phyloP scores from a whole-genome alignment of 208 protist genomes.

The Trypanosoma boissoni region DNA sequence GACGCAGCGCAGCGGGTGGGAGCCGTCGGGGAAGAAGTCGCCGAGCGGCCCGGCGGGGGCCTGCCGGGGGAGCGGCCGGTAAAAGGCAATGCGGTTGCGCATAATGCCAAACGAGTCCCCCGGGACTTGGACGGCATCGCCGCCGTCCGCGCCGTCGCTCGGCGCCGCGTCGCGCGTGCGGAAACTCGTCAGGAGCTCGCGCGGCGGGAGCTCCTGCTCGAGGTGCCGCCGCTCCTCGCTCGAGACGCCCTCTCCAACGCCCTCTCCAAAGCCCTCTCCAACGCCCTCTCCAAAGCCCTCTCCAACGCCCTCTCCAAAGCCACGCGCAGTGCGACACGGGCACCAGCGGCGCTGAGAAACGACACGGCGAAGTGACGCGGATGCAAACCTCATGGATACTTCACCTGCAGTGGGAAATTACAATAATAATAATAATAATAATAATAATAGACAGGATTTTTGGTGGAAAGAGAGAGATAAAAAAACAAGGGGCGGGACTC shows the following conservation, averaged over 20 bases:
- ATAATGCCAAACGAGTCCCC: conserved; percentile 90
- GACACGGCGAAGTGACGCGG: no score
- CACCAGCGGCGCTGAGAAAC: no score
- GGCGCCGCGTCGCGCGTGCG: conserved; percentile 36
- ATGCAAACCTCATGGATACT: no score
- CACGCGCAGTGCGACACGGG: no score
- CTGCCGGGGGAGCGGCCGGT: conserved; percentile 63
- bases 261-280: conserved; percentile 23
- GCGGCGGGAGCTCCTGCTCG: conserved; percentile 68
- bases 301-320: no score
- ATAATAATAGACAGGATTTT: no score
- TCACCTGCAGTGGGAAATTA: no score
- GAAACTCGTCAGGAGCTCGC: conserved; percentile 54
- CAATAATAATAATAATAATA: no score
- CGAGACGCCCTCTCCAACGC: conserved; percentile 22
- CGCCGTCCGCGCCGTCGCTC: conserved; percentile 32
- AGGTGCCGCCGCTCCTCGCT: conserved; percentile 61
- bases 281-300: no score
- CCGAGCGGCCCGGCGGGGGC: conserved; percentile 35
- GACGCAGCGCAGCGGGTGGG: conserved; percentile 54
- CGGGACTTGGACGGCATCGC: conserved; percentile 53
- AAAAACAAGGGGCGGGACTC: no score
- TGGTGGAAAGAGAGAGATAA: no score
- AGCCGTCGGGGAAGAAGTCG: conserved; percentile 58
- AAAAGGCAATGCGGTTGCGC: conserved; percentile 78